Percentiles rank a stretch among this genome's conserved stretches.
Conservation (phyloP, 2,329 filamentous ascomycete genomes). For the Emmonsiellopsis sp. region DNA sequence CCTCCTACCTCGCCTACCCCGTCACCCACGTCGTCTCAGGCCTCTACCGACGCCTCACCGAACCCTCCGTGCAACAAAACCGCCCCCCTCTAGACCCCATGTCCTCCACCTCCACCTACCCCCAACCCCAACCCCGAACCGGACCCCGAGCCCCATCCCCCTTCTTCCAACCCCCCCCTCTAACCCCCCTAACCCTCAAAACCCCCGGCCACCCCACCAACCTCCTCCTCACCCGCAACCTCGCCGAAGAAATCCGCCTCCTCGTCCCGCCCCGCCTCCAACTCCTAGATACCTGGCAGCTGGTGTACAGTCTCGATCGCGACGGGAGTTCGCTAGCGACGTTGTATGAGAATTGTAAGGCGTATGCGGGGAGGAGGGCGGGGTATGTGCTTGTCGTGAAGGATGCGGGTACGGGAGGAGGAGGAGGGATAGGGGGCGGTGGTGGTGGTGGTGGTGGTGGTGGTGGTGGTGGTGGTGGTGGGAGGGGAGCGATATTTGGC, state of each 20-base stretch:
- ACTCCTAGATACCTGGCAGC: constrained; percentile 75
- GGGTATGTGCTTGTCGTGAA: constrained; percentile 84
- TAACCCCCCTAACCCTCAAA: constrained; percentile 66
- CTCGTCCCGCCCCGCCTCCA: constrained; percentile 80
- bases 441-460: constrained; percentile 4
- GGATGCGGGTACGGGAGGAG: constrained; percentile 45
- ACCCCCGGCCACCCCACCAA: constrained; percentile 52
- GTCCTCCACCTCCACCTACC: constrained; percentile 20
- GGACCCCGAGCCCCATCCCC: constrained; percentile 61
- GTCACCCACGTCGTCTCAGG: constrained; percentile 50
- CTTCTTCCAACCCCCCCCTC: constrained; percentile 69
- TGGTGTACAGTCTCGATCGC: constrained; percentile 84
- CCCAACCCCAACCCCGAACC: constrained; percentile 49
- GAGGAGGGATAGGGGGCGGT: not conserved
- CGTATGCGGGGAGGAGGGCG: constrained; percentile 57
- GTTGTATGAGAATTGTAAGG: constrained; percentile 69
- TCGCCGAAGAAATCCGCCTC: constrained; percentile 89
- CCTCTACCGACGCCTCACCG: constrained; percentile 57
- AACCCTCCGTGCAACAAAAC: constrained; percentile 22
- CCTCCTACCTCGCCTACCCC: constrained; percentile 43
- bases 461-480: constrained; percentile 3
- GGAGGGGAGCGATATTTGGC: constrained; percentile 58
- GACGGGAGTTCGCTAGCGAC: constrained; percentile 82
- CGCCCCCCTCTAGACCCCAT: constrained; percentile 13
- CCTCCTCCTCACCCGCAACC: constrained; percentile 55